phyloP scores from a whole-genome alignment of 2,329 filamentous ascomycete species.

The Myriosclerotinia duriaeana region DNA sequence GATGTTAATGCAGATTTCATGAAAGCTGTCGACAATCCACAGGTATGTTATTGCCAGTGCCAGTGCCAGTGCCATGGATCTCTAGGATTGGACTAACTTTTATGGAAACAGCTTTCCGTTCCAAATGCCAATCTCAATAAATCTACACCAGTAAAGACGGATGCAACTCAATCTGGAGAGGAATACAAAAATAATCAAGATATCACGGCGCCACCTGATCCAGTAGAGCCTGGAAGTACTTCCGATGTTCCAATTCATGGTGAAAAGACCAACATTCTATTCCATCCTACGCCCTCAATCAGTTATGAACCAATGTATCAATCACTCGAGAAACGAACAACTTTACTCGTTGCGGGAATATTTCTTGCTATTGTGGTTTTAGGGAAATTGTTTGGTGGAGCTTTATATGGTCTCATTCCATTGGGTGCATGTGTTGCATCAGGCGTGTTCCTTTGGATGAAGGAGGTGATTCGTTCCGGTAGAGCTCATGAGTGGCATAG shows the following conservation, averaged over 20 bases:
- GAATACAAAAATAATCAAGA: constrained; percentile 87
- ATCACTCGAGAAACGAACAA: constrained; percentile 71
- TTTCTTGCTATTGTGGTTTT: constrained; percentile 72
- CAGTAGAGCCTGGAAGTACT: constrained; percentile 75
- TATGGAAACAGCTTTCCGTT: constrained; percentile 62
- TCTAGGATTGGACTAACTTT: background rate
- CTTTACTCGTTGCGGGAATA: constrained; percentile 66
- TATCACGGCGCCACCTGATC: constrained; percentile 85
- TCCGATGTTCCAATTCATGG: constrained; percentile 94
- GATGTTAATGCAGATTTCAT: constrained; percentile 72
- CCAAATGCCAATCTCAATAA: constrained; percentile 87
- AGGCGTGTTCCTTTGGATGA: constrained; percentile 85
- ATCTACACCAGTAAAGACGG: constrained; percentile 68
- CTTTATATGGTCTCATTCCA: constrained; percentile 73
- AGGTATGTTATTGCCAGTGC: constrained; percentile 47
- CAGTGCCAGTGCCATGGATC: constrained; percentile 13
- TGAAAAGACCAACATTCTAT: constrained; percentile 94
- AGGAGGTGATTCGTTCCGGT: constrained; percentile 80
- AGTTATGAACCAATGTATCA: constrained; percentile 88
- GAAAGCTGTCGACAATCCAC: constrained; percentile 69
- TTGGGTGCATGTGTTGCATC: constrained; percentile 70
- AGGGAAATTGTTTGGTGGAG: constrained; percentile 77
- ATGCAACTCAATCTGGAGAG: constrained; percentile 66
- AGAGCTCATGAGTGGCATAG: constrained; percentile 84
- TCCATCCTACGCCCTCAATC: constrained; percentile 88